Conservation (phyloP, 2,329 filamentous ascomycete species). For the Lasiodiplodia citricola region DNA sequence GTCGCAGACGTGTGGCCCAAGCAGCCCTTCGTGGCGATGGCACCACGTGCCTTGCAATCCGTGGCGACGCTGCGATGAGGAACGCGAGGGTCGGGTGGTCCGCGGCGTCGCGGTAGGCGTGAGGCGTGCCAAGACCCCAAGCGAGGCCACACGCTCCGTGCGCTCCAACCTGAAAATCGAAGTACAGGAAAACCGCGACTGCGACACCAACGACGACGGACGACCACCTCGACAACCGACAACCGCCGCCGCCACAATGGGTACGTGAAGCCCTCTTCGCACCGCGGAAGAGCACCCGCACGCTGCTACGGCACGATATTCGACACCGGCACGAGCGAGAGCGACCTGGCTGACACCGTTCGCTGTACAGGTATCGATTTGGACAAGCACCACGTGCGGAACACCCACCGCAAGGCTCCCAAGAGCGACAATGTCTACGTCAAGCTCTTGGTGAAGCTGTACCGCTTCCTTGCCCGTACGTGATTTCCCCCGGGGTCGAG, state of each 20-base stretch:
- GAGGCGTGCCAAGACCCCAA: conserved; percentile 19
- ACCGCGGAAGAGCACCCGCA: not conserved
- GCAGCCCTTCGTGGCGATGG: too few species aligned
- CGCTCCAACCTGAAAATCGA: conserved; percentile 24
- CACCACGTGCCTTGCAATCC: too few species aligned
- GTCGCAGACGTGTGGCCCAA: not conserved
- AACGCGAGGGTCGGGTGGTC: not conserved
- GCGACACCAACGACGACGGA: conserved; percentile 27
- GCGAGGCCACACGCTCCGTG: conserved; percentile 24
- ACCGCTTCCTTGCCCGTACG: conserved; percentile 95
- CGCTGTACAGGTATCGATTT: conserved; percentile 43
- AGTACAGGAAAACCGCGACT: conserved; percentile 20
- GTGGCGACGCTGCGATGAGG: not conserved
- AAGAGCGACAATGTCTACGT: conserved; percentile 99
- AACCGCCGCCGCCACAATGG: conserved; percentile 27
- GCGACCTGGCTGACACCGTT: conserved; percentile 9
- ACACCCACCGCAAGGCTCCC: conserved; percentile 84
- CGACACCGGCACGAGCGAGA: conserved; percentile 3
- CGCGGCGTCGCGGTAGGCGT: conserved; percentile 3
- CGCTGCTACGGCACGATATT: conserved; percentile 1
- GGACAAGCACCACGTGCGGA: conserved; percentile 67
- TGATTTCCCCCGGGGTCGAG: conserved; percentile 35
- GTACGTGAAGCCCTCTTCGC: conserved; percentile 20
- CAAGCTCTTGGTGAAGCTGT: conserved; percentile 96
- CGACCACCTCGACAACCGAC: conserved; percentile 26